Conservation (phyloP, 345 rosid genomes). For the Eucalyptus urophylla region DNA sequence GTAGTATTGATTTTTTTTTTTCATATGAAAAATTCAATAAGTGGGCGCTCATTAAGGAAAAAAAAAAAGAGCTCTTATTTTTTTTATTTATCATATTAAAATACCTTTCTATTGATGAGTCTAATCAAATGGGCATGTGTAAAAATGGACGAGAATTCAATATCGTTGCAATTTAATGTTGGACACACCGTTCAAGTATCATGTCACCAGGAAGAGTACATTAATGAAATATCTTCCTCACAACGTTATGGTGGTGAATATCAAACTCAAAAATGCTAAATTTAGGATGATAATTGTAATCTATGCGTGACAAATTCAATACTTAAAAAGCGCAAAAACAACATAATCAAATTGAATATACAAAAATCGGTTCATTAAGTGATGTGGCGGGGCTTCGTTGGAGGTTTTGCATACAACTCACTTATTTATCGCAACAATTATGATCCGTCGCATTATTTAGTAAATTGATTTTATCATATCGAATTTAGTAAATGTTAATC, state of each 20-base stretch:
- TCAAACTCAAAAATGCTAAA: background rate
- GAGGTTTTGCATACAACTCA: background rate
- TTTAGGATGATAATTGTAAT: background rate
- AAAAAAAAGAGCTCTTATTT: background rate
- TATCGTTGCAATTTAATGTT: background rate
- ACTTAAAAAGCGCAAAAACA: background rate
- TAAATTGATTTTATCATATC: background rate
- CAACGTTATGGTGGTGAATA: accelerated
- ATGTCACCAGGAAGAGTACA: accelerated
- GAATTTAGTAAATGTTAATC: background rate
- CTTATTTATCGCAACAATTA: background rate
- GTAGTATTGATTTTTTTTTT: background rate
- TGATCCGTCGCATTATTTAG: background rate
- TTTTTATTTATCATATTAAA: background rate
- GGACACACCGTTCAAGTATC: accelerated
- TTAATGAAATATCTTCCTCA: background rate
- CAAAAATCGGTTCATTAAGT: background rate
- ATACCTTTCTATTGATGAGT: background rate
- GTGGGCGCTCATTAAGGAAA: background rate
- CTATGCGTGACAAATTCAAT: background rate
- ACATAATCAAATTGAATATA: background rate
- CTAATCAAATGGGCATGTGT: background rate
- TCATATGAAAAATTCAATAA: background rate
- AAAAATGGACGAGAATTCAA: background rate
- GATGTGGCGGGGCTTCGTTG: background rate